Base-by-base conservation (phyloP, 2,329 filamentous ascomycete species). In the Cytospora paraplurivora region DNA sequence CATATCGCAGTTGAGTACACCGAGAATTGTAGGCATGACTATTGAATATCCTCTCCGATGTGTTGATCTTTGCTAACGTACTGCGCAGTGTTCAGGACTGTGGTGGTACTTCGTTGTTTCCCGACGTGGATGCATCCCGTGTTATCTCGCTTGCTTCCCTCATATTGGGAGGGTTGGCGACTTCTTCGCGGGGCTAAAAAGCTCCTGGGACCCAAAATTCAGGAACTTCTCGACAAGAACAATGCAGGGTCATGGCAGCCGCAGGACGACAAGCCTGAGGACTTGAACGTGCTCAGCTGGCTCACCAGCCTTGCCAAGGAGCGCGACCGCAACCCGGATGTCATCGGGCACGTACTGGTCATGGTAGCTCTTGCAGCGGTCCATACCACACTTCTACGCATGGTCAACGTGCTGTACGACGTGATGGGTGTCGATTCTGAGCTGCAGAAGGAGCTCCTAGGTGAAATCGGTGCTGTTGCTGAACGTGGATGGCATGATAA, bases 251-350 rank as follows among this genome's bases (percentile, higher is more conserved):
- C 13, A 7, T 51, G 49, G 49, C 19, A 51, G 49, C 49, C 49
- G 12, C 27, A 21, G 15, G 49, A 51, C 27, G 49, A 51, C 10
- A 51, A 51, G 11, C 49, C 49, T 11, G 49, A 51, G 10, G 49
- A 51, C 4, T 17, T 51, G 27, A 51, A 51, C 21, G 49, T 51
- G 19, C 49, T 55, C 53, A 55, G 53, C 33, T 55, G 53, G 53
- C 33, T 55, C 12, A 19, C 33, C 17, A 55, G 53, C 53, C 33
- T 33, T 12, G 53, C 53, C 3, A 51, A 51, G 27, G 49, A 21
- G 13, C 19, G 49, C 19, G 49, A 51, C 49, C 21, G 49, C 49
- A 51, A 33, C 11, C 19, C 49, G 13, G 49, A 51, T 17, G 7
- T 32, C 3, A 51, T 51, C 13, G 21, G 49, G 21, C 49, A 51